Base-by-base conservation (phyloP, 495 filamentous ascomycete genomes). In the Penicillium ochrochloron region DNA sequence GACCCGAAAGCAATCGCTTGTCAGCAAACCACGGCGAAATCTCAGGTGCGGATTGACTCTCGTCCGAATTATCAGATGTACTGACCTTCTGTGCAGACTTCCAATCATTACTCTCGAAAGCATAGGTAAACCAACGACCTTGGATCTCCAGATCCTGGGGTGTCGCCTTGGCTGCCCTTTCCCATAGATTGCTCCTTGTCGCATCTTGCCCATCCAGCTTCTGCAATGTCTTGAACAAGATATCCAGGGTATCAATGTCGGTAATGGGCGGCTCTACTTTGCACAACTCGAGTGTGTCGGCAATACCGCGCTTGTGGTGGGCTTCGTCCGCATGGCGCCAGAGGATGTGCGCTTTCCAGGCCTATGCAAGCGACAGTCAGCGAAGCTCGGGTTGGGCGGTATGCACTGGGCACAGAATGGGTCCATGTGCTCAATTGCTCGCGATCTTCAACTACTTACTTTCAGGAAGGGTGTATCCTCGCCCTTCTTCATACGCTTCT, bases 401-500 rank as follows among this genome's bases (percentile, higher is more conserved):
- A 19, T 61, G 21, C 42, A 37, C 8, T 14, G 35, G 14, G 5
- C 21, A 52, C 7, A 50, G 31, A 14, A 17, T 31, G 14, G 2
- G 48, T 17, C 5, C 42, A 58, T 21, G 19, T 35, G 64, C 12
- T 35, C 53, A 62, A 65, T 52, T 48, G 35, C 15, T 21, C 5
- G 17, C 41, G 6, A 27, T 42, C 44, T 19, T 34, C 17, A 39
- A 27, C 51, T 1, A 61, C 71, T 64, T 60, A 77, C 80, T 60
- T 67, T 79, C 34, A 82, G 42, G 59, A 81, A 82, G 14, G 68
- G 64, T 0, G 77, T 78, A 57, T 84, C 79, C 63, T 88, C 86
- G 42, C 86, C 83, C 62, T 86, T 88, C 70, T 87, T 88, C 48
- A 85, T 76, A 48, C 83, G 82, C 63, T 86, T 86, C 59, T 87